Percentiles rank a stretch among this genome's conserved stretches.
Conservation (phyloP, 129 eudicot genomes). For the Escallonia herrerae region DNA sequence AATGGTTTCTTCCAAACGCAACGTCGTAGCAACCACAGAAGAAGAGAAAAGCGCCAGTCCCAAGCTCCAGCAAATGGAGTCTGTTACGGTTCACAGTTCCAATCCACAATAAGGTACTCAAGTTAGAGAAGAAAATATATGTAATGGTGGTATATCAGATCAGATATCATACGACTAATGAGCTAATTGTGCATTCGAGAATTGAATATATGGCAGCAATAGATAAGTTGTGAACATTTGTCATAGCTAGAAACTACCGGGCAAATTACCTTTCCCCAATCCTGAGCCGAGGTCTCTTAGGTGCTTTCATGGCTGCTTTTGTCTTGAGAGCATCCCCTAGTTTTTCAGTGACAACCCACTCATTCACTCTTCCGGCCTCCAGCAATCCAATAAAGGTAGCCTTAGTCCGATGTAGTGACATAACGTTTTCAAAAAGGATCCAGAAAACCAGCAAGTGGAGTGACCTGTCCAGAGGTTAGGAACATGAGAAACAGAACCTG, state of each 20-base stretch:
- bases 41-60: constrained; percentile 45
- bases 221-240: not conserved
- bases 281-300: constrained; percentile 35
- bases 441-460: constrained; percentile 59
- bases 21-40: constrained; percentile 63
- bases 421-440: constrained; percentile 72
- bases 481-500: not conserved
- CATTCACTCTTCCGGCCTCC: constrained; percentile 53
- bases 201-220: too few species aligned
- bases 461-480: constrained; percentile 22
- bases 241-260: not conserved
- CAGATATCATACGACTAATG: too few species aligned
- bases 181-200: too few species aligned
- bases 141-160: too few species aligned
- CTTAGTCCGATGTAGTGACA: constrained; percentile 72
- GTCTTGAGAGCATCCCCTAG: constrained; percentile 52
- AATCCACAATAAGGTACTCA: too few species aligned
- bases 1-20: constrained; percentile 43
- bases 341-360: constrained; percentile 77
- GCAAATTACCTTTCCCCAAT: constrained; percentile 43
- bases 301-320: constrained; percentile 32
- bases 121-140: too few species aligned
- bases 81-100: constrained; percentile 22
- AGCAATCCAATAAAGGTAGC: constrained; percentile 63
- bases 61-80: constrained; percentile 46